Evolutionary conservation across 192 early-diverging fungal species (phyloP).

Genomic region (Coemansia sp.): DNA sequence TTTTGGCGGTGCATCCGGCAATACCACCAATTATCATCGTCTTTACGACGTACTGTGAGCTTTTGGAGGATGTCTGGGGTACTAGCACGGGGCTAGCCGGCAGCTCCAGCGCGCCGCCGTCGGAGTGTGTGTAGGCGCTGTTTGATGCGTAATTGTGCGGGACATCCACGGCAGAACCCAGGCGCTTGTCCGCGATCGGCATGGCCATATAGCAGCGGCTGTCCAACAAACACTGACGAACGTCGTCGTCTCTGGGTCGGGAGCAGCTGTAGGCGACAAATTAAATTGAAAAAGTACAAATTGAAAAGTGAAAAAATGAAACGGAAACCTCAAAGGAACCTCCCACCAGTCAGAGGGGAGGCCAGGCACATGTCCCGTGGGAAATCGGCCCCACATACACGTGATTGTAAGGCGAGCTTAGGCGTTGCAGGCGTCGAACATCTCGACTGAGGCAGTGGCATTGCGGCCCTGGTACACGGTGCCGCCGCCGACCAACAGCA

Average conservation of each 20-base stretch:
- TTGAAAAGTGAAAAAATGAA: not conserved
- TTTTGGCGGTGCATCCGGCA: conserved; percentile 62
- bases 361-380: not conserved
- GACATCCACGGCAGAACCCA: not conserved
- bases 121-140: no score
- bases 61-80: conserved; percentile 3
- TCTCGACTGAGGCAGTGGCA: conserved; percentile 43
- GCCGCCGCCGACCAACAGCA: conserved; percentile 43
- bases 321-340: not conserved
- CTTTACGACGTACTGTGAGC: conserved; percentile 24
- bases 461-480: conserved; percentile 43
- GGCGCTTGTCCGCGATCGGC: not conserved
- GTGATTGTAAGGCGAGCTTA: not conserved
- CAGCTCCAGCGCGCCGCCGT: not conserved
- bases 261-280: not conserved
- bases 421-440: conserved; percentile 36
- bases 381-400: not conserved
- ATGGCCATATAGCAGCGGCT: not conserved
- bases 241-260: no score
- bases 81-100: not conserved
- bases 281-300: not conserved
- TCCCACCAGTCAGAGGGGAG: no score
- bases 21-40: conserved; percentile 43
- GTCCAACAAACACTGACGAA: no score
- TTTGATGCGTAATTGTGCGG: not conserved